Evolutionary conservation across 306 rosid species (phyloP).

Genomic region (Abrus precatorius): DNA sequence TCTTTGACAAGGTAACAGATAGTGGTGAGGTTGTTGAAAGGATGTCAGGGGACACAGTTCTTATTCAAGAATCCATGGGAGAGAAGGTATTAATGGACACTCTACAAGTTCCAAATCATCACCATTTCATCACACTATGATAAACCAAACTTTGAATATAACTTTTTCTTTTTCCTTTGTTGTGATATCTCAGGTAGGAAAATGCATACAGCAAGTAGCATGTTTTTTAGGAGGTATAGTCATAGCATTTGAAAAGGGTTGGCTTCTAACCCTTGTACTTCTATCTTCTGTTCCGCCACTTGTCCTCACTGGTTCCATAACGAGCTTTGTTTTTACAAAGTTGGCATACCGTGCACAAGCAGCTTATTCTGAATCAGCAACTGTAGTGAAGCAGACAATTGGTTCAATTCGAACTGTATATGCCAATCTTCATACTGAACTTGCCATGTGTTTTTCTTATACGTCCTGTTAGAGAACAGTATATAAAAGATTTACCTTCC

Average conservation of each 20-base stretch:
- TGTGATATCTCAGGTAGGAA: conserved; percentile 67
- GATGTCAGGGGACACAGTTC: conserved; percentile 87
- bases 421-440: conserved; percentile 4
- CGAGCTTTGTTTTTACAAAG: conserved; percentile 58
- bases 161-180: conserved; percentile 29
- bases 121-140: not conserved
- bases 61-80: conserved; percentile 88
- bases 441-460: conserved; percentile 9
- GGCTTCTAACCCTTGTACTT: conserved; percentile 82
- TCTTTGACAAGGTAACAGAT: conserved; percentile 74
- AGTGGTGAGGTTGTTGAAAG: conserved; percentile 78
- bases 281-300: conserved; percentile 72
- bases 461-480: not conserved
- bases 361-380: conserved; percentile 77
- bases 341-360: conserved; percentile 73
- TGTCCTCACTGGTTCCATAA: conserved; percentile 62
- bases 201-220: conserved; percentile 59
- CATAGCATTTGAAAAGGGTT: conserved; percentile 74
- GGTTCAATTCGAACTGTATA: conserved; percentile 82
- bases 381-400: conserved; percentile 67
- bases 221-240: conserved; percentile 69
- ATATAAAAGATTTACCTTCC: conserved; percentile 18
- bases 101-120: not conserved
- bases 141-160: not conserved
- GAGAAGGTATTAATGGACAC: conserved; percentile 68